These are phyloP conservation scores for Ogataea trehalophila DNA, from an alignment of 805 yeast genomes.

Conservation along the genomic window DNA sequence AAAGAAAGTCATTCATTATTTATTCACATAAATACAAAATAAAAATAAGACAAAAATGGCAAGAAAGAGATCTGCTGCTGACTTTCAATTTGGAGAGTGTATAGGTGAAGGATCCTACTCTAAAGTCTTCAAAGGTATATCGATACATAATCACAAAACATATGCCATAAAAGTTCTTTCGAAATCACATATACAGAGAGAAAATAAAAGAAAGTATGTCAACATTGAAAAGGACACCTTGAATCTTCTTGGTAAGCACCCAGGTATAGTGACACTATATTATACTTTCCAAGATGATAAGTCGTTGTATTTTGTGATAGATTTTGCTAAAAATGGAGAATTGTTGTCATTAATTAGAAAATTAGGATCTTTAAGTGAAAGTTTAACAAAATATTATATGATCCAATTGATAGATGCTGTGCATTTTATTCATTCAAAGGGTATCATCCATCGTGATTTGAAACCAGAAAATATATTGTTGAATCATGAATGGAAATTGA, in stretches of 20 bases:
- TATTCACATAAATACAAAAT: background rate
- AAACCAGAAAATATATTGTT: conserved; percentile 91
- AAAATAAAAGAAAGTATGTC: conserved; percentile 91
- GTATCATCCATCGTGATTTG: conserved; percentile 88
- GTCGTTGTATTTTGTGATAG: conserved; percentile 85
- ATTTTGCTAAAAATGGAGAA: conserved; percentile 95
- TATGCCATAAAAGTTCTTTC: conserved; percentile 91
- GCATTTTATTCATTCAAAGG: conserved; percentile 80
- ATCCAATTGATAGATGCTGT: conserved; percentile 88
- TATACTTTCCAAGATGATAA: conserved; percentile 93
- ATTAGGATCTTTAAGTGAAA: conserved; percentile 72
- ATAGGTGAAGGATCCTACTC: conserved; percentile 97
- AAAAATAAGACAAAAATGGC: conserved; percentile 20
- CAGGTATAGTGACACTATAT: conserved; percentile 87
- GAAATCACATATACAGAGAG: conserved; percentile 89
- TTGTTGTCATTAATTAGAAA: conserved; percentile 72
- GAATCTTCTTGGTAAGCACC: conserved; percentile 84
- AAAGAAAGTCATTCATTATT: no score
- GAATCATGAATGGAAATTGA: conserved; percentile 78
- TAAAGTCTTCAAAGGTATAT: conserved; percentile 84
- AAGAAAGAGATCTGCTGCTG: conserved; percentile 60
- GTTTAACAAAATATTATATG: conserved; percentile 73
- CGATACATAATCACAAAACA: conserved; percentile 63
- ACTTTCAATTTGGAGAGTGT: conserved; percentile 81
- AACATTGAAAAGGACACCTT: conserved; percentile 90